A percentile compares a stretch with the other conserved stretches of the same genome.
Evolutionary conservation across 352 stramenopile genomes (phyloP).

Genomic region (Phytopythium ostracodes): DNA sequence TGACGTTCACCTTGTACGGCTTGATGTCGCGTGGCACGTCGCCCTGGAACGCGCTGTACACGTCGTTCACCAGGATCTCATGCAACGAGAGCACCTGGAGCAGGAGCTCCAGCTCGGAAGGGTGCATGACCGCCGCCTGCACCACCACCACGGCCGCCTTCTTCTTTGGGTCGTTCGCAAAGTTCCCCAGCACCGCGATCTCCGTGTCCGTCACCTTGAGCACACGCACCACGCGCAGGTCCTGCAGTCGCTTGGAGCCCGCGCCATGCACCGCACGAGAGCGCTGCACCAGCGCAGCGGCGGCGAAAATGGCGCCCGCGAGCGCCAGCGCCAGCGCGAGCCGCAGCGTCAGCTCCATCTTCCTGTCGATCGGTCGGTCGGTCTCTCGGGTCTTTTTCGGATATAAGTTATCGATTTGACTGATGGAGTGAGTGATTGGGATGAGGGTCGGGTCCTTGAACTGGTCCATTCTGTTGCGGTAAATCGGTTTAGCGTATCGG

Average conservation of each 20-base stretch:
- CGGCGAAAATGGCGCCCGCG: conserved; percentile 15
- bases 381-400: too few relatives aligned
- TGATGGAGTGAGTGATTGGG: not conserved
- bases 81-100: conserved; percentile 63
- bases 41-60: conserved; percentile 77
- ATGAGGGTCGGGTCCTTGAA: not conserved
- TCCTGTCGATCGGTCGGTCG: too few relatives aligned
- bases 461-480: not conserved
- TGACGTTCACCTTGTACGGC: conserved; percentile 83
- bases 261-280: conserved; percentile 21
- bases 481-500: not conserved
- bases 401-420: not conserved
- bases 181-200: conserved; percentile 66
- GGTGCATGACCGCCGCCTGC: conserved; percentile 57
- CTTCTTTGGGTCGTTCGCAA: conserved; percentile 54
- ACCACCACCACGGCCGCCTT: conserved; percentile 64
- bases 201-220: conserved; percentile 67
- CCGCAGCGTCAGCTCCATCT: conserved; percentile 3
- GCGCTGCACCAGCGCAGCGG: conserved; percentile 28
- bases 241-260: conserved; percentile 37
- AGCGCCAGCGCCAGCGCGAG: conserved; percentile 7
- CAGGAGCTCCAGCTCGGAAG: conserved; percentile 31
- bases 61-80: conserved; percentile 70
- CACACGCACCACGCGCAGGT: conserved; percentile 58
- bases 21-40: conserved; percentile 63